These are phyloP conservation scores for Saccharata proteae DNA, from an alignment of 2,329 filamentous ascomycete species.

Conservation along the genomic window DNA sequence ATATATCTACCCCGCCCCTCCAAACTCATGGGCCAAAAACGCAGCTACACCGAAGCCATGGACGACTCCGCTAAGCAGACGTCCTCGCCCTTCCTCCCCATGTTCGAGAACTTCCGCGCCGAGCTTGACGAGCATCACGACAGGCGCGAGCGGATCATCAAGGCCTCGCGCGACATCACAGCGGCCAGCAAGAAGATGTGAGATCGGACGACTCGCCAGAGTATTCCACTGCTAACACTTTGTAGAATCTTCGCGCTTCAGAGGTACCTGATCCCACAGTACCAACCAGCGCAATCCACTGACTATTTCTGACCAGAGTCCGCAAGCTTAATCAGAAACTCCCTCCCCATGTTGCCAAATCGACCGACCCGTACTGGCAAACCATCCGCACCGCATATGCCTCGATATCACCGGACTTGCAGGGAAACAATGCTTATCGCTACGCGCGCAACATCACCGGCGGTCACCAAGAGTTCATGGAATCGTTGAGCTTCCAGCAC, in stretches of 20 bases:
- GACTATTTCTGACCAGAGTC: constrained; percentile 37
- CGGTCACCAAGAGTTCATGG: constrained; percentile 88
- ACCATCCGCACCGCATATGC: constrained; percentile 61
- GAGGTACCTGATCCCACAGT: constrained; percentile 36
- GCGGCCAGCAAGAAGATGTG: constrained; percentile 95
- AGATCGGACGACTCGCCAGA: constrained; percentile 15
- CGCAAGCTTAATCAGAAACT: constrained; percentile 48
- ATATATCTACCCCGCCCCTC: neutral
- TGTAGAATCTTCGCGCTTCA: constrained; percentile 72
- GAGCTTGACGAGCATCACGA: constrained; percentile 94
- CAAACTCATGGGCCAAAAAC: constrained; percentile 19
- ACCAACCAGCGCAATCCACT: neutral
- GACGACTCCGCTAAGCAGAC: constrained; percentile 18
- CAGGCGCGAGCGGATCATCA: constrained; percentile 77
- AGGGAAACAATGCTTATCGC: constrained; percentile 67
- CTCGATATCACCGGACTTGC: constrained; percentile 58
- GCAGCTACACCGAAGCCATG: constrained; percentile 24
- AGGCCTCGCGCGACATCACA: constrained; percentile 84
- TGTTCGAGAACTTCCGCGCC: constrained; percentile 77
- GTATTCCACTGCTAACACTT: constrained; percentile 2
- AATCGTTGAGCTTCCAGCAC: constrained; percentile 78
- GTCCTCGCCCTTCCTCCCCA: constrained; percentile 41
- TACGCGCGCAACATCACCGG: constrained; percentile 66
- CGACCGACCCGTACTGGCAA: constrained; percentile 55
- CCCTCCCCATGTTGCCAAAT: constrained; percentile 56